These are phyloP conservation scores for Acanthamoeba royreba DNA, from an alignment of 208 protist species.

Conservation along the genomic window DNA sequence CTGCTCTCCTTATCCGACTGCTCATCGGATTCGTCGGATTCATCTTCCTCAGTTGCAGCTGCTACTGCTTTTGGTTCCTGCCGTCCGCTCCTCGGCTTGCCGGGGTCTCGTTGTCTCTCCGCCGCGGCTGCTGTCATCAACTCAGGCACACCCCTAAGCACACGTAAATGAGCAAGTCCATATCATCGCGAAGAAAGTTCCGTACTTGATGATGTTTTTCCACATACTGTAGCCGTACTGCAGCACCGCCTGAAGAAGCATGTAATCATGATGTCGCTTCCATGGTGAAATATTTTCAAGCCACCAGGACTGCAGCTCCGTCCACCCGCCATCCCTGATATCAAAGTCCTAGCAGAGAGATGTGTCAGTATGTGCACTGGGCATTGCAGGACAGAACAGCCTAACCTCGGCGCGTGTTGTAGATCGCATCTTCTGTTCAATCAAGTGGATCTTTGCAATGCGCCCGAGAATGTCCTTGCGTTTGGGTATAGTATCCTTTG, in stretches of 20 bases:
- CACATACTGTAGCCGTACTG: constrained; percentile 29
- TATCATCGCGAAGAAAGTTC: too few relatives aligned
- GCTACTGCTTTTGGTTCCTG: background rate
- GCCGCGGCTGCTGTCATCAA: background rate
- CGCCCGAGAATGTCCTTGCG: background rate
- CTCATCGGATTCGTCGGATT: background rate
- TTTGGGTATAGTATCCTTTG: background rate
- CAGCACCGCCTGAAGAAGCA: background rate
- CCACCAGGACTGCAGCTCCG: background rate
- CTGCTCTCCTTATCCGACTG: background rate
- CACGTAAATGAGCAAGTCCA: too few relatives aligned
- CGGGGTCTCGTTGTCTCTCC: background rate
- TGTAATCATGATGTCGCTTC: background rate
- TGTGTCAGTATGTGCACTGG: too few relatives aligned
- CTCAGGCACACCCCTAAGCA: background rate
- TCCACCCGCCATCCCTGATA: constrained; percentile 20
- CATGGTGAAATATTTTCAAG: background rate
- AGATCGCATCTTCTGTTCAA: background rate
- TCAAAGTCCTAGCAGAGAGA: background rate
- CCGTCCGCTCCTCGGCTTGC: background rate
- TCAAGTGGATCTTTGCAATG: constrained; percentile 31
- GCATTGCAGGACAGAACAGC: too few relatives aligned
- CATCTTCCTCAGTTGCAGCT: background rate
- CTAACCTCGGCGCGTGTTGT: too few relatives aligned
- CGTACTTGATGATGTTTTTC: constrained; percentile 25